These are phyloP conservation scores for Lepidium africanum DNA, from an alignment of 345 rosid genomes.

Conservation along the genomic window DNA sequence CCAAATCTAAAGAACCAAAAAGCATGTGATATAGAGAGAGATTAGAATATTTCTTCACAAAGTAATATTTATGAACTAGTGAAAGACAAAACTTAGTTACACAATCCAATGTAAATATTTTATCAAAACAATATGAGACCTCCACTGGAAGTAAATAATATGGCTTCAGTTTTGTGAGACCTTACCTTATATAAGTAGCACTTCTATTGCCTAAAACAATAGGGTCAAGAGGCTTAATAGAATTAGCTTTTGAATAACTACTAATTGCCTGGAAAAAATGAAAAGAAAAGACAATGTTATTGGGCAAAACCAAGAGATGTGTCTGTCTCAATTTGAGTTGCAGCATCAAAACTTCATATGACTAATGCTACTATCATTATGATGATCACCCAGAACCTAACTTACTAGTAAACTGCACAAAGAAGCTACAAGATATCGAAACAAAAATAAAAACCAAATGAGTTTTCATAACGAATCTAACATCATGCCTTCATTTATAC, in stretches of 20 bases:
- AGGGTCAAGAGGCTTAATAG: constrained; percentile 63
- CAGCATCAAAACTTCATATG: not conserved
- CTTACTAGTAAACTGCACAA: not conserved
- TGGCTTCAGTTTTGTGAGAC: not conserved
- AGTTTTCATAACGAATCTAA: not conserved
- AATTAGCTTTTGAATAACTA: constrained; percentile 69
- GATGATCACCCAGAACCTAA: not conserved
- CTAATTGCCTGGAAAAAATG: constrained; percentile 53
- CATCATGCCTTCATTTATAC: not conserved
- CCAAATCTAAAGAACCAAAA: constrained; percentile 47
- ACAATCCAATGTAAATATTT: not conserved
- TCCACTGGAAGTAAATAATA: not conserved
- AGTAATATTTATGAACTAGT: not conserved
- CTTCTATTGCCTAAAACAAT: constrained; percentile 75
- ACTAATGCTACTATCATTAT: not conserved
- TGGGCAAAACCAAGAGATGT: not conserved
- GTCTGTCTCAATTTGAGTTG: not conserved
- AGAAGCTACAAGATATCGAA: not conserved
- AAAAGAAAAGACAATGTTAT: not conserved
- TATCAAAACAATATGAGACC: not conserved
- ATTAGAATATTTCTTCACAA: constrained; percentile 12
- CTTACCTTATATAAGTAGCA: constrained; percentile 75
- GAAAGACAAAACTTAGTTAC: not conserved
- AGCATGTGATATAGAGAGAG: not conserved
- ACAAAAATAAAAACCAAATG: not conserved